Evolutionary conservation across 495 filamentous ascomycete genomes (phyloP), one percentile per base, ranked within the genome.

Genomic region (Tuber borchii): DNA sequence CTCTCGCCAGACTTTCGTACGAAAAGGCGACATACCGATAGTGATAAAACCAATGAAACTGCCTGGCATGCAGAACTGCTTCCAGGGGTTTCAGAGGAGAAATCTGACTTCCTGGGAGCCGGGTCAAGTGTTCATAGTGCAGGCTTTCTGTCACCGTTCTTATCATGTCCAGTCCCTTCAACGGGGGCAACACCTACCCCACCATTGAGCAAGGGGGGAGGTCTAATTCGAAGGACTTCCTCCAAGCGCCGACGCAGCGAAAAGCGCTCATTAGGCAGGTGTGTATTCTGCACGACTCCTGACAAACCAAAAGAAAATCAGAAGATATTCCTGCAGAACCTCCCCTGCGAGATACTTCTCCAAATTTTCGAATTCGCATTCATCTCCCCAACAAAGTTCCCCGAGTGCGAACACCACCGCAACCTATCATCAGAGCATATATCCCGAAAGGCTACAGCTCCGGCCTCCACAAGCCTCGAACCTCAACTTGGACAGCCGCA

Each of bases 331-430:
- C 76, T 82, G 20, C 37, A 72, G 14, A 17, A 74, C 14, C 44
- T 82, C 12, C 80, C 80, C 34, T 44, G 61, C 22, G 80, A 82
- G 42, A 61, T 82, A 43, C 73, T 82, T 5, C 72, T 82, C 20
- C 31, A 79, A 45, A 79, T 82, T 69, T 82, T 82, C 69, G 80
- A 82, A 46, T 82, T 74, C 43, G 76, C 80, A 16, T 77, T 79
- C 44, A 44, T 79, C 40, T 78, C 79, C 26, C 79, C 79, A 26
- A 72, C 70, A 51, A 76, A 78, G 69, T 73, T 73, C 20, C 69
- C 79, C 14, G 72, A 69, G 26, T 82, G 79, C 48, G 76, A 79
- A 70, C 80, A 82, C 61, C 61, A 61, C 16, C 73, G 22, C 6
- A 75, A 45, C 68, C 42, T 42, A 16, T 20, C 37, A 7, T 4